phyloP scores from a whole-genome alignment of 2,329 filamentous ascomycete species.

The Aquanectria penicillioides region DNA sequence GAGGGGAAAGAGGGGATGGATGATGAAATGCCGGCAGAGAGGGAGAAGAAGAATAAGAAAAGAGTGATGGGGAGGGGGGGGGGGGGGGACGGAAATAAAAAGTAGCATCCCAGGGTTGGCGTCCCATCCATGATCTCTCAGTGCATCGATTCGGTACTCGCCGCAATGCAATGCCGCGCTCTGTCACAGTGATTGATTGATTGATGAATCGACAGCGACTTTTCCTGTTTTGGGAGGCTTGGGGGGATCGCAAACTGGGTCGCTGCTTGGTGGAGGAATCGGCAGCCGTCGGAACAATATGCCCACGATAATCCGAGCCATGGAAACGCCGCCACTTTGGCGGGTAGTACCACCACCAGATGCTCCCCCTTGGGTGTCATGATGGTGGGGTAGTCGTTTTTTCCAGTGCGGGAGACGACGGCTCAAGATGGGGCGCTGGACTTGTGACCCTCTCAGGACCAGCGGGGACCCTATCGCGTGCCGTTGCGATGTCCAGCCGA shows the following conservation, averaged over 20 bases:
- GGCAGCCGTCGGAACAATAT: constrained; percentile 31
- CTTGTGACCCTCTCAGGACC: constrained; percentile 18
- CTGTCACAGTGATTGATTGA: no score
- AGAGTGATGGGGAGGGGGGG: no score
- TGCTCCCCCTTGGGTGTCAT: not conserved
- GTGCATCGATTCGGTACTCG: no score
- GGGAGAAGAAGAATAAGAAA: not conserved
- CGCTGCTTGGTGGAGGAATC: constrained; percentile 38
- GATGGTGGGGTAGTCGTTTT: constrained; percentile 24
- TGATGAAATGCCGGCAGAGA: constrained; percentile 4
- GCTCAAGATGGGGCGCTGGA: constrained; percentile 37
- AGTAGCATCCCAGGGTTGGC: no score
- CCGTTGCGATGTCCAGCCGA: constrained; percentile 28
- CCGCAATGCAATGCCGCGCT: no score
- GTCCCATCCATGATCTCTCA: no score
- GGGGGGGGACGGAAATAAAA: no score
- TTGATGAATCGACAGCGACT: no score
- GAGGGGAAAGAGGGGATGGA: constrained; percentile 1
- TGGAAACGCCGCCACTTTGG: no score
- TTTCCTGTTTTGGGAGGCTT: no score
- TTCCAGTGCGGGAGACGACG: not conserved
- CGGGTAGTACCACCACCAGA: no score
- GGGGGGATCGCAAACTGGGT: no score
- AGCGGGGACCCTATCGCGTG: constrained; percentile 29
- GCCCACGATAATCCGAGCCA: constrained; percentile 37